These are phyloP conservation scores for Tillandsia fasciculata DNA, from an alignment of 176 grass and related monocot genomes.

Conservation along the genomic window DNA sequence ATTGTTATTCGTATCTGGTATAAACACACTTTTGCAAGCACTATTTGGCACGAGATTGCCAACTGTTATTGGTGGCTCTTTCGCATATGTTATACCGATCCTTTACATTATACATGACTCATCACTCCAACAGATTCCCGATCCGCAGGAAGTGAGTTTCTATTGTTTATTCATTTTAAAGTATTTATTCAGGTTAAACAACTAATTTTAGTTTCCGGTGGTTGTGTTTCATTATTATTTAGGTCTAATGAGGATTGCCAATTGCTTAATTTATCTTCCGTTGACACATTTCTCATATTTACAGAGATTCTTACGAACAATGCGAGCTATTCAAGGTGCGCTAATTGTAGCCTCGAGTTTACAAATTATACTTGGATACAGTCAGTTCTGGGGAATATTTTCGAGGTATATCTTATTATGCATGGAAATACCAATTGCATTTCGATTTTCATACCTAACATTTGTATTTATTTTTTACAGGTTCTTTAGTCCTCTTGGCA, in stretches of 20 bases:
- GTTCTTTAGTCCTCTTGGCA: conserved; percentile 46
- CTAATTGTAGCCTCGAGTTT: conserved; percentile 43
- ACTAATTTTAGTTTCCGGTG: background rate
- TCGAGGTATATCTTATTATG: conserved; percentile 26
- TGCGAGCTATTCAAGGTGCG: conserved; percentile 52
- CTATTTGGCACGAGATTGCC: conserved; percentile 49
- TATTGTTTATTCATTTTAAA: background rate
- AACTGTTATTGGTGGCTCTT: conserved; percentile 42
- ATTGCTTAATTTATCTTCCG: background rate
- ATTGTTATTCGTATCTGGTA: conserved; percentile 42
- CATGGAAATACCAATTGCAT: background rate
- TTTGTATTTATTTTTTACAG: conserved; percentile 13
- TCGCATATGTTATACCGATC: conserved; percentile 46
- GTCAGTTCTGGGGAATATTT: conserved; percentile 46
- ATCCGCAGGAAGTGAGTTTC: conserved; percentile 39
- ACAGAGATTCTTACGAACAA: conserved; percentile 54
- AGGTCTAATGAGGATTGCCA: background rate
- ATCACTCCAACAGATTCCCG: conserved; percentile 34
- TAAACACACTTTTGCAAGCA: conserved; percentile 50
- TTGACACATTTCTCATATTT: conserved; percentile 7
- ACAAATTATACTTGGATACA: conserved; percentile 48
- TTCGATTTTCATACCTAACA: background rate
- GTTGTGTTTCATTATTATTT: background rate
- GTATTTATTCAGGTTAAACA: background rate
- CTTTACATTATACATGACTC: conserved; percentile 48